Evolutionary conservation across 108 stramenopile genomes (phyloP).

Genomic region (Cyclotella sp.): DNA sequence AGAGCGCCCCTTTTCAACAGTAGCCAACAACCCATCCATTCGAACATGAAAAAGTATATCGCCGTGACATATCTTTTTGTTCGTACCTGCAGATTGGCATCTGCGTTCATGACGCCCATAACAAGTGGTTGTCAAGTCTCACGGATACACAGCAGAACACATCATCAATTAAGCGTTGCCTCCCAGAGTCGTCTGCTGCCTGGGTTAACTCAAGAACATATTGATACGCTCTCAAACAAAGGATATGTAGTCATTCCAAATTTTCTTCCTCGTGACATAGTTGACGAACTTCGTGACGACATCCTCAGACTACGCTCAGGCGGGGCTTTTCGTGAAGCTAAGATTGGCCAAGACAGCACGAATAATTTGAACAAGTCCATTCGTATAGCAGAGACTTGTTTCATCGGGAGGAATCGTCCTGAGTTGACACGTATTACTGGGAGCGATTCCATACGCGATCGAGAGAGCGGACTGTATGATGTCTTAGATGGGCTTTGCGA

Average conservation of each 20-base stretch:
- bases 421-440: conserved; percentile 33
- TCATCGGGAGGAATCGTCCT: conserved; percentile 55
- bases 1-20: too few relatives aligned
- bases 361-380: conserved; percentile 67
- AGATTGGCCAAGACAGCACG: conserved; percentile 73
- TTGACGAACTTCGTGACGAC: conserved; percentile 65
- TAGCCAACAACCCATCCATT: neutral
- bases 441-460: conserved; percentile 35
- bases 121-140: neutral
- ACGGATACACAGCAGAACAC: neutral
- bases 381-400: conserved; percentile 79
- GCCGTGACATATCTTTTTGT: neutral
- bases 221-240: conserved; percentile 36
- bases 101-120: conserved; percentile 1
- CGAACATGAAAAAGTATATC: neutral
- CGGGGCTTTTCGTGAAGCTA: conserved; percentile 64
- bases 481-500: conserved; percentile 57
- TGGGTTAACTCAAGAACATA: conserved; percentile 25
- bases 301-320: conserved; percentile 51
- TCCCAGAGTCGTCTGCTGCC: conserved; percentile 9
- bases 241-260: conserved; percentile 69
- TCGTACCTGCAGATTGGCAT: neutral
- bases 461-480: conserved; percentile 51
- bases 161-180: conserved; percentile 9
- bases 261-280: conserved; percentile 57